phyloP scores from a whole-genome alignment of 495 filamentous ascomycete species.

The Letharia columbiana region DNA sequence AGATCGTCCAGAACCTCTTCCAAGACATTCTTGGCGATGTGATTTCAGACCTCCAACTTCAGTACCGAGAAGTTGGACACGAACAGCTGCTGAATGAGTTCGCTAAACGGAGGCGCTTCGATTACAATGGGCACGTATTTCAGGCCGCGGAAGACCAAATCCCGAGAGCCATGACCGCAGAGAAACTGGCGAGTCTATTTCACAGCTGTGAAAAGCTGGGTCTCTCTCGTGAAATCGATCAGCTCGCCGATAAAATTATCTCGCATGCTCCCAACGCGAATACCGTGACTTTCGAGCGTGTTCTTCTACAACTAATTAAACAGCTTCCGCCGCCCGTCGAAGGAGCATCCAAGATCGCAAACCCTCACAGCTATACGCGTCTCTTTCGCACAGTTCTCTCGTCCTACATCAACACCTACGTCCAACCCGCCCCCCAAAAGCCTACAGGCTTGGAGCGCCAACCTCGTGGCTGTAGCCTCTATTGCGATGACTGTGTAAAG shows the following conservation, averaged over 20 bases:
- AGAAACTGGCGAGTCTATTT: background rate
- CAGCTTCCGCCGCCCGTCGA: background rate
- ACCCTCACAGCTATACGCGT: background rate
- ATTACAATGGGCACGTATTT: background rate
- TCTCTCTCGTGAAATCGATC: background rate
- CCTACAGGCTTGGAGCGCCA: background rate
- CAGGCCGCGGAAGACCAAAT: background rate
- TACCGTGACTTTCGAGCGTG: background rate
- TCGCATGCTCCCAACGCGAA: background rate
- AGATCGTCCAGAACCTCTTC: background rate
- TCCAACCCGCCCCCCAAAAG: background rate
- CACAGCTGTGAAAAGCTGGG: background rate
- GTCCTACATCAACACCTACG: background rate
- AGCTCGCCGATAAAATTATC: background rate
- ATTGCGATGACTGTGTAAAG: background rate
- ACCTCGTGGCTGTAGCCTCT: background rate
- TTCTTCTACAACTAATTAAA: constrained; percentile 4
- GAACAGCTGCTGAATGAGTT: background rate
- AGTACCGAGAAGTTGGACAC: background rate
- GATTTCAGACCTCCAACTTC: background rate
- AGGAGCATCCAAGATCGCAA: background rate
- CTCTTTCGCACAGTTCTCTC: background rate
- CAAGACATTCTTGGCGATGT: constrained; percentile 7
- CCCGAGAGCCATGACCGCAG: background rate
- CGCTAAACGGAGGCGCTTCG: background rate